phyloP scores from a whole-genome alignment of 2,329 filamentous ascomycete genomes.

The Arthrobotrys pseudoclavata region DNA sequence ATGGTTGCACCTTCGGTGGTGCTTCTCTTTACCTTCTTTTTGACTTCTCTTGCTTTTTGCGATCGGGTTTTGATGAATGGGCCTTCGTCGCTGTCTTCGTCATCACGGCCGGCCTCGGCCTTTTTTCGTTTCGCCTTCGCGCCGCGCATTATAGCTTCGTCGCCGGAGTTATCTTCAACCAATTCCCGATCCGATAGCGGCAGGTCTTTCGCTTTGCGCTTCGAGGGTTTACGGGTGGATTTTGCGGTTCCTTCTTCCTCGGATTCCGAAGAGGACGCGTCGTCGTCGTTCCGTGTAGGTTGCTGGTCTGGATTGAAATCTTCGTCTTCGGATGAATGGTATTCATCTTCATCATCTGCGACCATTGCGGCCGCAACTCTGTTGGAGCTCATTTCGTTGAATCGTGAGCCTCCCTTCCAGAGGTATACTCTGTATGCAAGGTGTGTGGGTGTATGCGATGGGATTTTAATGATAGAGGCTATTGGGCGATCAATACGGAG shows the following conservation, averaged over 20 bases:
- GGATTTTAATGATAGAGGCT: neutral
- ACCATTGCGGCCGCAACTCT: slow-evolving; percentile 67
- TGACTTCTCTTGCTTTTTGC: slow-evolving; percentile 76
- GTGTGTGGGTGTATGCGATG: neutral
- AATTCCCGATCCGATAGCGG: slow-evolving; percentile 64
- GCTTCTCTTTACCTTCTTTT: slow-evolving; percentile 71
- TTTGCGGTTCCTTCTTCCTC: slow-evolving; percentile 65
- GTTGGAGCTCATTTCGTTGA: slow-evolving; percentile 59
- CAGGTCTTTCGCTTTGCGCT: slow-evolving; percentile 62
- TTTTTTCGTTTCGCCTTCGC: slow-evolving; percentile 64
- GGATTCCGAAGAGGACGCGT: slow-evolving; percentile 71
- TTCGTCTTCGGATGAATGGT: slow-evolving; percentile 79
- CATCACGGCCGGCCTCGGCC: slow-evolving; percentile 62
- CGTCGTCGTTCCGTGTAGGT: slow-evolving; percentile 64
- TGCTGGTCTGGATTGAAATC: slow-evolving; percentile 77
- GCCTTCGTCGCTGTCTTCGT: slow-evolving; percentile 68
- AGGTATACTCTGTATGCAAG: neutral
- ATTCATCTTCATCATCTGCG: slow-evolving; percentile 70
- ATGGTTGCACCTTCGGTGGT: slow-evolving; percentile 75
- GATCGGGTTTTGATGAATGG: slow-evolving; percentile 79
- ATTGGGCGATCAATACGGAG: neutral
- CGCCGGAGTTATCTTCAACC: slow-evolving; percentile 58
- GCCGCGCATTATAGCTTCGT: slow-evolving; percentile 60
- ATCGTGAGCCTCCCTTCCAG: neutral
- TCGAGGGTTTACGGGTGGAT: slow-evolving; percentile 62